phyloP scores from a whole-genome alignment of 2,329 filamentous ascomycete species.

The Cryphonectria parasitica region DNA sequence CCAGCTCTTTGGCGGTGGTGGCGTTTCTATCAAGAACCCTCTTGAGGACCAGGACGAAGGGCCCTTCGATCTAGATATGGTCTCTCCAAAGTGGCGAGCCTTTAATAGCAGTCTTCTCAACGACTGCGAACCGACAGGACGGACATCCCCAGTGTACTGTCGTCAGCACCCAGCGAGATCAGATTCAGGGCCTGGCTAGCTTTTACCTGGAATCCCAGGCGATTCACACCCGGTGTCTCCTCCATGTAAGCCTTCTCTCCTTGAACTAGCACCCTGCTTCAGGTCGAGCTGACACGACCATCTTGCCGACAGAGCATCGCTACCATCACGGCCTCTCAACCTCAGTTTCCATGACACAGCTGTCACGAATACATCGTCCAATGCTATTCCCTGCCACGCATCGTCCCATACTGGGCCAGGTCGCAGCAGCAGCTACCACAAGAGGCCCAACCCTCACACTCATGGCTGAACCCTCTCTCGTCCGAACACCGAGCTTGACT shows the following conservation, averaged over 20 bases:
- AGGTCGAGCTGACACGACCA: not conserved
- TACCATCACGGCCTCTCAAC: constrained; percentile 6
- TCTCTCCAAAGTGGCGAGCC: constrained; percentile 11
- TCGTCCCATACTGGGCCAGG: not conserved
- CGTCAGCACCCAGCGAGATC: no score
- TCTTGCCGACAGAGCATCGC: not conserved
- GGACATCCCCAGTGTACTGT: no score
- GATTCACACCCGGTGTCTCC: constrained; percentile 39
- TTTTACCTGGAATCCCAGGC: constrained; percentile 34
- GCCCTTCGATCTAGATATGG: constrained; percentile 12
- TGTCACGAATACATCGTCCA: not conserved
- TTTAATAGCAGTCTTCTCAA: not conserved
- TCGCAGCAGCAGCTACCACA: no score
- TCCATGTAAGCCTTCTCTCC: constrained; percentile 35
- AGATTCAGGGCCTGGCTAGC: no score
- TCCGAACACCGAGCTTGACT: not conserved
- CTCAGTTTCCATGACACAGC: not conserved
- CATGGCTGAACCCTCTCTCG: not conserved
- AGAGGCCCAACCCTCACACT: not conserved
- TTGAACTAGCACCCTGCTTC: not conserved
- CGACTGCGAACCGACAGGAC: not conserved
- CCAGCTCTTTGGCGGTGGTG: not conserved
- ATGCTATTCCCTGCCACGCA: not conserved
- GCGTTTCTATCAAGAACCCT: constrained; percentile 27
- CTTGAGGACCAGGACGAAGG: constrained; percentile 26